Percentiles rank a stretch among this genome's conserved stretches.
Conservation (phyloP, 495 filamentous ascomycete species). For the Aspergillus bridgeri region DNA sequence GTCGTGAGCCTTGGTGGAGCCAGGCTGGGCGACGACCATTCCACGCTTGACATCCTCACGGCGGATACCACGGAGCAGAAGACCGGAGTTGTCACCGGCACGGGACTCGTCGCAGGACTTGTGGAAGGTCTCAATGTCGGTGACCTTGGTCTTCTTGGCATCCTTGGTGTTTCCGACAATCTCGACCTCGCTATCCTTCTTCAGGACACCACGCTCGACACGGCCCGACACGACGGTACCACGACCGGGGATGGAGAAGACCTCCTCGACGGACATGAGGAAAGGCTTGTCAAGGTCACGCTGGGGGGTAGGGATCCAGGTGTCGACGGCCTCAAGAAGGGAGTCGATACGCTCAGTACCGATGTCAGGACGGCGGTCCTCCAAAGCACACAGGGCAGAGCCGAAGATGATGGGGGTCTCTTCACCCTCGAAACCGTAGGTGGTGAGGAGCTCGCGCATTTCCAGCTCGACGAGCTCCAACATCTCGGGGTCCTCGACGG, state of each 20-base stretch:
- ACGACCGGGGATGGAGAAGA: slow-evolving; percentile 96
- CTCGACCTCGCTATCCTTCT: slow-evolving; percentile 91
- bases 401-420: slow-evolving; percentile 95
- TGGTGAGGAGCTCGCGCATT: slow-evolving; percentile 91
- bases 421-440: slow-evolving; percentile 97
- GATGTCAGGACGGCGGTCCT: slow-evolving; percentile 81
- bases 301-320: slow-evolving; percentile 91
- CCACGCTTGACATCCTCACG: slow-evolving; percentile 91
- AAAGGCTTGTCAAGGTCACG: slow-evolving; percentile 95
- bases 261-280: slow-evolving; percentile 97
- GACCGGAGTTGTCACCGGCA: slow-evolving; percentile 97
- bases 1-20: slow-evolving; percentile 71
- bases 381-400: slow-evolving; percentile 93
- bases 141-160: slow-evolving; percentile 96
- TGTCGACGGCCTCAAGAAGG: slow-evolving; percentile 84
- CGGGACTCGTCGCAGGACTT: slow-evolving; percentile 92
- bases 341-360: slow-evolving; percentile 81
- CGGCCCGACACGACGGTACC: slow-evolving; percentile 95
- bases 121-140: slow-evolving; percentile 99
- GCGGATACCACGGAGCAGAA: slow-evolving; percentile 89
- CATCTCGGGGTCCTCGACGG: slow-evolving; percentile 96
- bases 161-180: slow-evolving; percentile 73
- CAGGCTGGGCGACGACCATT: slow-evolving; percentile 85
- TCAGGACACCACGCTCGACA: slow-evolving; percentile 91
- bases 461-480: slow-evolving; percentile 99